Percentiles rank a stretch among this genome's conserved stretches.
These are phyloP conservation scores for Chlorella vulgaris DNA, from an alignment of 139 green algal genomes.

Conservation along the genomic window DNA sequence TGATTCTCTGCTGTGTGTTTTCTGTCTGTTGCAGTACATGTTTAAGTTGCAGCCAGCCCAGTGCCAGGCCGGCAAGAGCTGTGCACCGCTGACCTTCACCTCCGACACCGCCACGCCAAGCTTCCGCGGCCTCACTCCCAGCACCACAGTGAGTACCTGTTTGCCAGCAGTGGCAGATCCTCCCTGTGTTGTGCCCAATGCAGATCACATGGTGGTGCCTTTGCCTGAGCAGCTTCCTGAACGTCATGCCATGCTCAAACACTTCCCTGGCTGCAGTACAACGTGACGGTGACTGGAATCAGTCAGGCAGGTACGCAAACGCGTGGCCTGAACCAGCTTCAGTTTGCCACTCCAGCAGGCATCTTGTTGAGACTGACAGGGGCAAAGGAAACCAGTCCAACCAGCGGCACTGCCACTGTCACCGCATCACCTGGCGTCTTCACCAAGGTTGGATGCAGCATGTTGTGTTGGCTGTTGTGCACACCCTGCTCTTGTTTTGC, in stretches of 20 bases:
- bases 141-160: not conserved
- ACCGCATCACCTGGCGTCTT: not conserved
- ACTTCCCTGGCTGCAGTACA: not conserved
- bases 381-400: not conserved
- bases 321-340: not conserved
- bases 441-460: too few relatives aligned
- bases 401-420: not conserved
- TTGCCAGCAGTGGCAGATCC: not conserved
- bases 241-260: not conserved
- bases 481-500: not conserved
- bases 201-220: not conserved
- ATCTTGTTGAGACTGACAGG: not conserved
- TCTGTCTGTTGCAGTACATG: not conserved
- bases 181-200: not conserved
- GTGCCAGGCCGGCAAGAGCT: not conserved
- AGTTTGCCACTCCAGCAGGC: not conserved
- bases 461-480: too few relatives aligned
- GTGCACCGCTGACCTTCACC: not conserved
- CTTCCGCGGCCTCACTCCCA: not conserved
- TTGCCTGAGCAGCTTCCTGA: not conserved
- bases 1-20: not conserved
- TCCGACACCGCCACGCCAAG: not conserved
- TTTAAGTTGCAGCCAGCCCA: not conserved
- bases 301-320: not conserved
- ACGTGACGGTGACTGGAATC: not conserved